Conservation (phyloP, 2,329 filamentous ascomycete species). For the Clonostachys sp. region DNA sequence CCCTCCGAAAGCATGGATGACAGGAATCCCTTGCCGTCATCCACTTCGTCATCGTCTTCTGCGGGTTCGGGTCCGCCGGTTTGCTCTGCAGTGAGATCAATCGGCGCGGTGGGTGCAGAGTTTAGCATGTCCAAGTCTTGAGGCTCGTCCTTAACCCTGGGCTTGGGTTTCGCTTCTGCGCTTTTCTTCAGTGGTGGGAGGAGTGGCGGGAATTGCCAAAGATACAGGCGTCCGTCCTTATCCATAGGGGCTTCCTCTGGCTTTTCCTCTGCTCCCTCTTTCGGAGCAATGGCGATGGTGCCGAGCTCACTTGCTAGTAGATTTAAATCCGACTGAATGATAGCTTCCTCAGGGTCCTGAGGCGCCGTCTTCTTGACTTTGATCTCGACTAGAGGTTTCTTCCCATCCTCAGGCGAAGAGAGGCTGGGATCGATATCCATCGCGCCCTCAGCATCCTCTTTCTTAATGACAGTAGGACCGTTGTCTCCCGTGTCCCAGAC, state of each 20-base stretch:
- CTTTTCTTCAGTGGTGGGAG: conserved; percentile 46
- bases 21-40: conserved; percentile 24
- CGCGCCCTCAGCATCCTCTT: not conserved
- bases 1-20: conserved; percentile 39
- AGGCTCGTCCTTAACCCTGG: conserved; percentile 36
- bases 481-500: conserved; percentile 35
- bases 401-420: conserved; percentile 6
- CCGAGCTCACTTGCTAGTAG: conserved; percentile 38
- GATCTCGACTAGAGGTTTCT: conserved; percentile 15
- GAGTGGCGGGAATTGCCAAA: conserved; percentile 62
- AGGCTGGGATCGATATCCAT: conserved; percentile 6
- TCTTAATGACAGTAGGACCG: conserved; percentile 7
- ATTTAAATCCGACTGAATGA: conserved; percentile 31
- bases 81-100: conserved; percentile 35
- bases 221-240: conserved; percentile 53
- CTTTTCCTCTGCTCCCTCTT: conserved; percentile 15
- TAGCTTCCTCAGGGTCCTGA: conserved; percentile 30
- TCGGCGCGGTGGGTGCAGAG: conserved; percentile 17
- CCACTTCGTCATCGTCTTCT: conserved; percentile 21
- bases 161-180: conserved; percentile 8
- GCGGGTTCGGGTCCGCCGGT: conserved; percentile 15
- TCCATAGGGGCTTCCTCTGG: conserved; percentile 17
- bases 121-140: conserved; percentile 29
- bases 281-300: conserved; percentile 22
- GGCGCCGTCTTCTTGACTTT: conserved; percentile 13